Evolutionary conservation across 305 asterid genomes (phyloP).

Genomic region (Fraxinus latifolia): DNA sequence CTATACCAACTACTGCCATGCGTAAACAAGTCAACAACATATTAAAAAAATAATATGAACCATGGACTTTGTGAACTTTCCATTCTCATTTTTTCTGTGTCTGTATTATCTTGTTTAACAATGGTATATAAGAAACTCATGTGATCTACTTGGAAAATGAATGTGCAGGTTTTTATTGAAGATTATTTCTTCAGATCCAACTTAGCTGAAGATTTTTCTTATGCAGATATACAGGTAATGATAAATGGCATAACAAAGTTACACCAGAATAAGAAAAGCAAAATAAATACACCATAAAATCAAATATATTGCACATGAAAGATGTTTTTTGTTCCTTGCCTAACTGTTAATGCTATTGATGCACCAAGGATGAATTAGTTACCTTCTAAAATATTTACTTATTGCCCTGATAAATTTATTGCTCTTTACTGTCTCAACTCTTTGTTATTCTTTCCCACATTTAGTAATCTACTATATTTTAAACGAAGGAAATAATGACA

Average conservation of each 20-base stretch:
- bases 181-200: conserved; percentile 81
- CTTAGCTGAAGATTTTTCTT: conserved; percentile 65
- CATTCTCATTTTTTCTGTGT: conserved; percentile 8
- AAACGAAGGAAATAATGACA: background rate
- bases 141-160: conserved; percentile 23
- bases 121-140: conserved; percentile 2
- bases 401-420: background rate
- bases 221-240: conserved; percentile 76
- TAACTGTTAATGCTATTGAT: background rate
- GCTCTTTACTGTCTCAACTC: background rate
- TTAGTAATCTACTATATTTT: background rate
- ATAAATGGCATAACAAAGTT: background rate
- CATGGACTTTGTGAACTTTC: conserved; percentile 8
- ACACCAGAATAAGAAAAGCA: background rate
- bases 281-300: background rate
- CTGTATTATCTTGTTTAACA: background rate
- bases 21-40: background rate
- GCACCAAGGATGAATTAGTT: background rate
- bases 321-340: background rate
- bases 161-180: conserved; percentile 71
- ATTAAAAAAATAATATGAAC: background rate
- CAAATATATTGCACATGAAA: background rate
- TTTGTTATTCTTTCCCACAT: background rate
- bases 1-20: background rate
- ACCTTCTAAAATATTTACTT: conserved; percentile 3